Base-by-base conservation (phyloP, 139 green algal species). In the Zygnema cylindricum region DNA sequence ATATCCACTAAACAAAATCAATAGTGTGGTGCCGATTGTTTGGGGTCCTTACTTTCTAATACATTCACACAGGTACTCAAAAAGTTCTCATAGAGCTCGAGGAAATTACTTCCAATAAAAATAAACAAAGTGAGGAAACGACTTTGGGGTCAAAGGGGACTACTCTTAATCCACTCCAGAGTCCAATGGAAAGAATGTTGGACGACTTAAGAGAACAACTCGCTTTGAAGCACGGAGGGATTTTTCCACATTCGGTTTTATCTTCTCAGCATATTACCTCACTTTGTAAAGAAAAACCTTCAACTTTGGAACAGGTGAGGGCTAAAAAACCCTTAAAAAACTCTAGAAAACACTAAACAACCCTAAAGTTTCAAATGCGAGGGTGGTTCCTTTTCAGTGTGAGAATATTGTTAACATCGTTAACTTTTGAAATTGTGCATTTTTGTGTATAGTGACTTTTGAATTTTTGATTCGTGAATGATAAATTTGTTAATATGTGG, bases 221-320 rank as follows among this genome's bases (percentile, higher is more conserved):
- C 16, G 81, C 81, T 2, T 2, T 2, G 21, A 2, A 79, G 2
- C 81, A 87, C 30, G 81, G 81, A 63, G 81, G 81, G 30, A 87
- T 87, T 63, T 87, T 87, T 63, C 81, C 81, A 3, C 81, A 87
- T 7, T 36, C 81, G 32, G 81, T 87, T 2, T 32, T 87, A 21
- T 87, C 81, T 23, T 85, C 81, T 42, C 40, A 83, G 81, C 81
- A 87, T 3, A 79, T 87, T 79, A 16, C 71, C 7, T 41, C 71
- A 11, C 71, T 79, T 16, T 79, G 71, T 16, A 23, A 25, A 11
- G 71, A 43, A 41, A 79, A 16, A 16, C 71, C 71, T 23, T 40
- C 71, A 3, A n/a, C 71, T 11, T 23, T 79, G 36, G 71, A 41
- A 54, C 36, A 54, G 71, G 71, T 79, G 3, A 79, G 71, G 7